Evolutionary conservation across 495 filamentous ascomycete genomes (phyloP).

Genomic region (Trichodelitschia bisporula): DNA sequence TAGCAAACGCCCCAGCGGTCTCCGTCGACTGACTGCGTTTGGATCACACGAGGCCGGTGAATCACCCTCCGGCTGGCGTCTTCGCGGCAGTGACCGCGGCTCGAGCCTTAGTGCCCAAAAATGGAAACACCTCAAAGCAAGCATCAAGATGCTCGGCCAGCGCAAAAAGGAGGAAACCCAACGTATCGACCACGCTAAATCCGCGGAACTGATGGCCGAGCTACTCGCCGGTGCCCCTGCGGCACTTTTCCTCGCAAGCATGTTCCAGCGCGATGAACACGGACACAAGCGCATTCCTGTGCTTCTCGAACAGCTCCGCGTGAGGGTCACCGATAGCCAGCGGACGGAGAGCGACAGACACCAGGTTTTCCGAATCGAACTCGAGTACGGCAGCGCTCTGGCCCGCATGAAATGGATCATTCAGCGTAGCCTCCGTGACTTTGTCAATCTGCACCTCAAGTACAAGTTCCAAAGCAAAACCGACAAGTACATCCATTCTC

Average conservation of each 20-base stretch:
- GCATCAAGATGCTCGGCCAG: slow-evolving; percentile 57
- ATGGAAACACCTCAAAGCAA: slow-evolving; percentile 71
- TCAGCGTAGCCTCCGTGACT: slow-evolving; percentile 62
- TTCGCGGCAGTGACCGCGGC: slow-evolving; percentile 31
- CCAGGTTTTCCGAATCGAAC: slow-evolving; percentile 65
- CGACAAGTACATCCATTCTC: slow-evolving; percentile 34
- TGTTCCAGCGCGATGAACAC: slow-evolving; percentile 93
- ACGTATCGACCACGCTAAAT: slow-evolving; percentile 70
- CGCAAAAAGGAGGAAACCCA: slow-evolving; percentile 53
- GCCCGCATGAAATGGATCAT: slow-evolving; percentile 97
- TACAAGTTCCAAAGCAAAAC: slow-evolving; percentile 68
- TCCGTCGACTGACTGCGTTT: slow-evolving; percentile 35
- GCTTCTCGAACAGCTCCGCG: slow-evolving; percentile 80
- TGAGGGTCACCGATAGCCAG: slow-evolving; percentile 55
- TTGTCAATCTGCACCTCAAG: slow-evolving; percentile 75
- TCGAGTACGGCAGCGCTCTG: slow-evolving; percentile 89
- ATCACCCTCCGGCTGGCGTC: slow-evolving; percentile 24
- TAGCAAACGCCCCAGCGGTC: slow-evolving; percentile 23
- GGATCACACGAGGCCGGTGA: slow-evolving; percentile 22
- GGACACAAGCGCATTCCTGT: slow-evolving; percentile 87
- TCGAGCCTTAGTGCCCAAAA: slow-evolving; percentile 59
- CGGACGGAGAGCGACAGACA: slow-evolving; percentile 58
- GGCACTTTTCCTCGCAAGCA: slow-evolving; percentile 77
- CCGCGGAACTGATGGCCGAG: slow-evolving; percentile 88
- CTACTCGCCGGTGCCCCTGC: slow-evolving; percentile 77